Conservation (phyloP, 139 green algal genomes). For the Astrephomene gubernaculifera region DNA sequence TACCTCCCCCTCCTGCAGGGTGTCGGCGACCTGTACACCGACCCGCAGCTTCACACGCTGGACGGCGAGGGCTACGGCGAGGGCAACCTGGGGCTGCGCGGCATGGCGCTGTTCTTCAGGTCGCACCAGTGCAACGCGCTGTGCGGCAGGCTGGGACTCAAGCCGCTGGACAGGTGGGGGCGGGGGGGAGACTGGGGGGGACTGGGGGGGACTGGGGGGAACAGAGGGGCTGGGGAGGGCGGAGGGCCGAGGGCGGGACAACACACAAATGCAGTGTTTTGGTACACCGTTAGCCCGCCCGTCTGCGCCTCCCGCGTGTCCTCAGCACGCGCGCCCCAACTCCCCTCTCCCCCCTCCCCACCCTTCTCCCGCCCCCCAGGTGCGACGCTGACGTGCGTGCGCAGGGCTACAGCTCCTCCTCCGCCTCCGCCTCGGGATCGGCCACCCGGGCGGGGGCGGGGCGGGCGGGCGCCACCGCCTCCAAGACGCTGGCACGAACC, state of each 20-base stretch:
- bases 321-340: neutral
- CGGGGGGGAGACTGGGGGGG: too few relatives aligned
- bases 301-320: neutral
- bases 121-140: slow-evolving; percentile 68
- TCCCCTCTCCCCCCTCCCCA: neutral
- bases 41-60: slow-evolving; percentile 55
- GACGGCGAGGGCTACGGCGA: slow-evolving; percentile 54
- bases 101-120: slow-evolving; percentile 69
- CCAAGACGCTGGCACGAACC: neutral
- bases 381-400: slow-evolving; percentile 47
- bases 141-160: slow-evolving; percentile 57
- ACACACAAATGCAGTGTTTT: too few relatives aligned
- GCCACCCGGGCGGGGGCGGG: neutral
- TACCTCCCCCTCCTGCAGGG: slow-evolving; percentile 28
- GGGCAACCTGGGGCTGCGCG: slow-evolving; percentile 50
- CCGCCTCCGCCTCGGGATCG: slow-evolving; percentile 33
- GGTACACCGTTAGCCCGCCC: too few relatives aligned
- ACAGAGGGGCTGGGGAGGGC: neutral
- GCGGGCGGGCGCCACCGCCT: neutral
- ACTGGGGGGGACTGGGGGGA: neutral
- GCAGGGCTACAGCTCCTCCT: slow-evolving; percentile 35
- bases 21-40: slow-evolving; percentile 66
- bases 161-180: slow-evolving; percentile 52
- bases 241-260: too few relatives aligned
- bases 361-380: neutral